Evolutionary conservation across 2,329 filamentous ascomycete species (phyloP).

Genomic region (Trichoderma oligosporum): DNA sequence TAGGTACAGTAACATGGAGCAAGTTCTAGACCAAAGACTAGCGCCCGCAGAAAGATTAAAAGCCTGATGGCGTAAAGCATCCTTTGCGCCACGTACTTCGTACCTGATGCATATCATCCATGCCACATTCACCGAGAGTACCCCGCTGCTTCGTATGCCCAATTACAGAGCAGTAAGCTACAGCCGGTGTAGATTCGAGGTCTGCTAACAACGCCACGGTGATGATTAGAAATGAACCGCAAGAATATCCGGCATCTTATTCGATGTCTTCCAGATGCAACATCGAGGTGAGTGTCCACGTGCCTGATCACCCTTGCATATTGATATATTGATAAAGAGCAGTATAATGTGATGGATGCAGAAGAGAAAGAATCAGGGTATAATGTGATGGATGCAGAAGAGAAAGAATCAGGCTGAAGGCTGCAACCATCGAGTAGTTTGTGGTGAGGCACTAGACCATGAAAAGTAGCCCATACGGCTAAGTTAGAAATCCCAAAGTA

Average conservation of each 20-base stretch:
- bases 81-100: slow-evolving; percentile 16
- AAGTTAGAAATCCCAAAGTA: not conserved
- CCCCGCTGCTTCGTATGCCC: slow-evolving; percentile 12
- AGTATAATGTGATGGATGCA: not conserved
- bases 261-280: slow-evolving; percentile 8
- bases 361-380: slow-evolving; percentile 1
- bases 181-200: slow-evolving; percentile 19
- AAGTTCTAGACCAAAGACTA: slow-evolving; percentile 14
- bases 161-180: slow-evolving; percentile 18
- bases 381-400: not conserved
- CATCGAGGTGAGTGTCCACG: slow-evolving; percentile 13
- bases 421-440: slow-evolving; percentile 1
- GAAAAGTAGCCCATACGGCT: slow-evolving; percentile 5
- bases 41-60: slow-evolving; percentile 7
- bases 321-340: not conserved
- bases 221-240: slow-evolving; percentile 3
- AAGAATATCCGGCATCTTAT: slow-evolving; percentile 1
- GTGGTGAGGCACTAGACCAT: slow-evolving; percentile 11
- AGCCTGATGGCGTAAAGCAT: slow-evolving; percentile 7
- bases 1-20: too few species aligned
- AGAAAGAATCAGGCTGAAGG: not conserved
- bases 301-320: slow-evolving; percentile 17
- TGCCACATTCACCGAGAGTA: slow-evolving; percentile 17
- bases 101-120: slow-evolving; percentile 18
- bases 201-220: slow-evolving; percentile 3